Evolutionary conservation across 2,329 filamentous ascomycete species (phyloP).

Genomic region (Hymenoscyphus scutula): DNA sequence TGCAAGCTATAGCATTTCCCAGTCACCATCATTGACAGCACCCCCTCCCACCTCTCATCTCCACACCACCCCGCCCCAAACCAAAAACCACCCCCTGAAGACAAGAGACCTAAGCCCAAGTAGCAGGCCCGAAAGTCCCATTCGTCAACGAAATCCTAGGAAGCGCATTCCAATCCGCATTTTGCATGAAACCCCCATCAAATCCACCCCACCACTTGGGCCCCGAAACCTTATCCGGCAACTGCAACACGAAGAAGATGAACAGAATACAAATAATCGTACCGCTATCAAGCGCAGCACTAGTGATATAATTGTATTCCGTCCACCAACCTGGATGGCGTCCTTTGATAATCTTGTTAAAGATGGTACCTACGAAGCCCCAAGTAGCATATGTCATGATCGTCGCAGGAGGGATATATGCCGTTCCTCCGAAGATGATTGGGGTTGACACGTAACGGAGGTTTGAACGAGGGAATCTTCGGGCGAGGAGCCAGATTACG

Average conservation of each 20-base stretch:
- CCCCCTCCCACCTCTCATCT: too few relatives aligned
- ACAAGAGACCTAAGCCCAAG: slow-evolving; percentile 12
- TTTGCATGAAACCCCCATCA: slow-evolving; percentile 13
- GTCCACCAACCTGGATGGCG: slow-evolving; percentile 71
- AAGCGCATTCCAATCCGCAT: slow-evolving; percentile 20
- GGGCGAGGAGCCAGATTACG: slow-evolving; percentile 53
- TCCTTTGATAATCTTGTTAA: slow-evolving; percentile 66
- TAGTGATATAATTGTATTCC: slow-evolving; percentile 74
- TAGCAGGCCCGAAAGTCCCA: slow-evolving; percentile 24
- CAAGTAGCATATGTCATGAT: slow-evolving; percentile 70
- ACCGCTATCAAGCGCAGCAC: slow-evolving; percentile 67
- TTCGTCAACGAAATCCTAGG: slow-evolving; percentile 12
- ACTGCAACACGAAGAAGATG: slow-evolving; percentile 66
- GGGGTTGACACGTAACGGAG: slow-evolving; percentile 67
- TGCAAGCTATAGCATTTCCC: too few relatives aligned
- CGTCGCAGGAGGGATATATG: slow-evolving; percentile 65
- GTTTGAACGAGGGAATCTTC: slow-evolving; percentile 57
- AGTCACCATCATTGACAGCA: too few relatives aligned
- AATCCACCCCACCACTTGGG: slow-evolving; percentile 53
- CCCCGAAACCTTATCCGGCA: slow-evolving; percentile 50
- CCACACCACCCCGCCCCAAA: too few relatives aligned
- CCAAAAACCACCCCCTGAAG: too few relatives aligned
- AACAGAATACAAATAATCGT: slow-evolving; percentile 64
- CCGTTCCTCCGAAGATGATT: slow-evolving; percentile 64
- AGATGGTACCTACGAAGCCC: slow-evolving; percentile 60